Base-by-base conservation (phyloP, 2,329 filamentous ascomycete species). In the Phialocephala sp. region DNA sequence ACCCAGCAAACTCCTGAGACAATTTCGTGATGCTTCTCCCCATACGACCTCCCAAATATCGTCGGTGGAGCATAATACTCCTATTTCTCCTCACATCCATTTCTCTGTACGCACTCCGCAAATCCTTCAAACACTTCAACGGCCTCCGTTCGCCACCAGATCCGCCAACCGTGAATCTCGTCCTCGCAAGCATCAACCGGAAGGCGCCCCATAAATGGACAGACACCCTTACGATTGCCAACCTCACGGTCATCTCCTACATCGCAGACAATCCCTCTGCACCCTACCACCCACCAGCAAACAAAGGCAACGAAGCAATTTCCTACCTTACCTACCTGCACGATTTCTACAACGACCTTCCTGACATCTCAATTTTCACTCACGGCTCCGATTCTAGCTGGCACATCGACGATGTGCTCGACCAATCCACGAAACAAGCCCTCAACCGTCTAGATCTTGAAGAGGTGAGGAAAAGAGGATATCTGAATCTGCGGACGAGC, bases 271-370 rank as follows among this genome's bases (percentile, higher is more conserved):
- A 85, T 69, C 76, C 77, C 6, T 74, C 72, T 1, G 82, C 82
- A 2, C 73, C 76, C 15, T 77, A 83, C 24, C 82, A 83, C 65
- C 81, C 84, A 1, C 83, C 83, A 0, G 80, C 81, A 63, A 85
- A 86, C 72, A 87, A 87, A 74, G 87, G 87, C 39, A 84, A 87
- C 71, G 87, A 90, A 76, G 86, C 85, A 39, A 84, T 87, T 77
- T 82, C 87, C 8, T 89, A 89, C 73, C 79, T 88, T 43, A 84
- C 81, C 45, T 89, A 87, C 75, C 82, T 89, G 71, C 83, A 87
- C 71, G 85, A 88, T 73, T 82, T 85, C 74, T 89, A 90, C 77
- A 81, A 89, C 67, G 72, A 79, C 3, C 80, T 90, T 4, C 82
- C 85, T 2, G 85, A 87, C 62, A 80, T 88, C 66, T 79, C 80